A percentile compares a stretch with the other conserved stretches of the same genome.
phyloP scores from a whole-genome alignment of 108 stramenopile genomes.

The Cyclotella choctawhatcheeana region DNA sequence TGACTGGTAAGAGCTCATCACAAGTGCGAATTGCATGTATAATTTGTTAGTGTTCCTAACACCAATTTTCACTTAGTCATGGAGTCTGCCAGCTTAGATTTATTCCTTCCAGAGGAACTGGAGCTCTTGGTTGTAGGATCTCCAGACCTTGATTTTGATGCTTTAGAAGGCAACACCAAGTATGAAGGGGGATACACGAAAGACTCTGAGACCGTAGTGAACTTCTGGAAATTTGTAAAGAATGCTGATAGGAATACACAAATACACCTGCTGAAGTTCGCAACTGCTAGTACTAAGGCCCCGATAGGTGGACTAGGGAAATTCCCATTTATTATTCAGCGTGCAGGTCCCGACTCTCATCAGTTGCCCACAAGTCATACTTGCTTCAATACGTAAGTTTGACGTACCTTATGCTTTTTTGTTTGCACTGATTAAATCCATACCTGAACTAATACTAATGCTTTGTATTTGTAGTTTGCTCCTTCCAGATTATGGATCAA shows the following conservation, averaged over 20 bases:
- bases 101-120: constrained; percentile 87
- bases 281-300: constrained; percentile 84
- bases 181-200: constrained; percentile 85
- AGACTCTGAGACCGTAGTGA: constrained; percentile 61
- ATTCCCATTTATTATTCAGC: constrained; percentile 87
- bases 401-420: neutral
- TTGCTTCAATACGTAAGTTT: constrained; percentile 91
- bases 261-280: constrained; percentile 87
- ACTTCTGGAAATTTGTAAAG: constrained; percentile 85
- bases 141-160: constrained; percentile 85
- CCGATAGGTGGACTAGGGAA: constrained; percentile 93
- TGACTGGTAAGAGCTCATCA: constrained; percentile 14
- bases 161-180: constrained; percentile 66
- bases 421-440: neutral
- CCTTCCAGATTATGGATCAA: constrained; percentile 68
- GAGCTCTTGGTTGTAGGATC: constrained; percentile 89
- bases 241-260: constrained; percentile 56
- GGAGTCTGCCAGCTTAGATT: constrained; percentile 68
- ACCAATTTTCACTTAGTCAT: constrained; percentile 48
- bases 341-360: constrained; percentile 88
- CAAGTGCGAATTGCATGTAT: neutral
- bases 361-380: constrained; percentile 92
- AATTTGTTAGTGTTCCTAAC: neutral
- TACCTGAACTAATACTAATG: neutral
- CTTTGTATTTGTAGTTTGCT: constrained; percentile 23